Evolutionary conservation across 2,329 filamentous ascomycete genomes (phyloP), one percentile per base, ranked within the genome.

Genomic region (Xylariaceae sp.): DNA sequence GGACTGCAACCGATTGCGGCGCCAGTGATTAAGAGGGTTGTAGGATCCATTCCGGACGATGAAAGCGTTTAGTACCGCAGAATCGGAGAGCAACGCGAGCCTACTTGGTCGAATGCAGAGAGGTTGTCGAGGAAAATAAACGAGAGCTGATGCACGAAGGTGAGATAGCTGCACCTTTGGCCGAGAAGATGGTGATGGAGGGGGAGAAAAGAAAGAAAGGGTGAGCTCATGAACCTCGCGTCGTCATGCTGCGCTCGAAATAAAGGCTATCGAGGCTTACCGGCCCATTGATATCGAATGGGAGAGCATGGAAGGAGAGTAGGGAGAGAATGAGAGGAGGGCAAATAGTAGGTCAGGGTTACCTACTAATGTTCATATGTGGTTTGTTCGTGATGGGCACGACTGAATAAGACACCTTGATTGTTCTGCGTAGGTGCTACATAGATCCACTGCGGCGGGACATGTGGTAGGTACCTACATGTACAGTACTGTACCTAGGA

Each of bases 1-100:
- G 68, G 67, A n/a, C 61, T 67, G 48, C 53, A 63, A n/a, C 57
- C 61, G 50, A 70, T 44, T 29, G 58, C 67, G 29, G 64, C 41
- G 33, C 59, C 60, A 30, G 68, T 68, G 48, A 64, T 57, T 39
- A 59, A 48, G 20, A 65, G 35, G 21, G 60, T 58, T 11, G 53
- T 32, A 60, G 60, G 39, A 63, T 60, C 63, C 67, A 69, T 70
- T 39, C 39, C 42, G 56, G 59, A 55, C 39, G 24, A 62, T 20
- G 13, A 42, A 36, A 16, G 6, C 1, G 6, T 9, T 8, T 1
- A 47, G 52, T 11, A 53, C 51, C 44, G 36, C 47, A 15, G 41
- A 55, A 11, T 29, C 13, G 39, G 39, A 37, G 7, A 3, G 23
- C 16, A 29, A 42, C 4, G 13, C n/a, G 13, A 8, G 13, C 32